Evolutionary conservation across 345 rosid species (phyloP).

Genomic region (Hevea brasiliensis): DNA sequence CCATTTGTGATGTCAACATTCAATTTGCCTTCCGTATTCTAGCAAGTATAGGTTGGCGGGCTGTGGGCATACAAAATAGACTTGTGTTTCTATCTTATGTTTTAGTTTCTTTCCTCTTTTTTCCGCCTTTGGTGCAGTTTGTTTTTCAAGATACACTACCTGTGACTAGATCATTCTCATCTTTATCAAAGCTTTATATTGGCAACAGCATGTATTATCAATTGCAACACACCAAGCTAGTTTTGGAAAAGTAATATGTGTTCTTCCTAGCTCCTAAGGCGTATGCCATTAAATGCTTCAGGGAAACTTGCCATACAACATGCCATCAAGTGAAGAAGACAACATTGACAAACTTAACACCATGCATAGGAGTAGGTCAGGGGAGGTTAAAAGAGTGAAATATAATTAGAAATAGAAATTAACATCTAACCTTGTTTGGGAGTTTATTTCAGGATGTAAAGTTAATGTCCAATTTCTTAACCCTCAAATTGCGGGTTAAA

Average conservation of each 20-base stretch:
- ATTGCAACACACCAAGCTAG: background rate
- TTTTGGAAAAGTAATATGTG: background rate
- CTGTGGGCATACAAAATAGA: background rate
- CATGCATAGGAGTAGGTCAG: too few relatives aligned
- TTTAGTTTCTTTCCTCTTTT: background rate
- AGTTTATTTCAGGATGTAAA: too few relatives aligned
- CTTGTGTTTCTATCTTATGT: background rate
- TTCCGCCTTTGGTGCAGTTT: background rate
- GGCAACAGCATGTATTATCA: background rate
- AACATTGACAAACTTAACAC: too few relatives aligned
- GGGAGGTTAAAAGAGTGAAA: too few relatives aligned
- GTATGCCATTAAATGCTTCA: background rate
- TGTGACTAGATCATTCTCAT: background rate
- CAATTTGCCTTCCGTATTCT: background rate
- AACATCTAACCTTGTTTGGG: too few relatives aligned
- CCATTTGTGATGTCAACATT: background rate
- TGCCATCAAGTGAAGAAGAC: background rate
- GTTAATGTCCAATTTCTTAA: too few relatives aligned
- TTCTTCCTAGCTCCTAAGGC: conserved; percentile 14
- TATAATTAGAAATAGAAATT: too few relatives aligned
- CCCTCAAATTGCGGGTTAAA: too few relatives aligned
- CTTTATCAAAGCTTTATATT: background rate
- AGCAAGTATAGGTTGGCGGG: background rate
- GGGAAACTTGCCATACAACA: background rate
- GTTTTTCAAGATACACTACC: background rate